These are phyloP conservation scores for Aspergillus luchuensis DNA, from an alignment of 2,329 filamentous ascomycete genomes.

Conservation along the genomic window DNA sequence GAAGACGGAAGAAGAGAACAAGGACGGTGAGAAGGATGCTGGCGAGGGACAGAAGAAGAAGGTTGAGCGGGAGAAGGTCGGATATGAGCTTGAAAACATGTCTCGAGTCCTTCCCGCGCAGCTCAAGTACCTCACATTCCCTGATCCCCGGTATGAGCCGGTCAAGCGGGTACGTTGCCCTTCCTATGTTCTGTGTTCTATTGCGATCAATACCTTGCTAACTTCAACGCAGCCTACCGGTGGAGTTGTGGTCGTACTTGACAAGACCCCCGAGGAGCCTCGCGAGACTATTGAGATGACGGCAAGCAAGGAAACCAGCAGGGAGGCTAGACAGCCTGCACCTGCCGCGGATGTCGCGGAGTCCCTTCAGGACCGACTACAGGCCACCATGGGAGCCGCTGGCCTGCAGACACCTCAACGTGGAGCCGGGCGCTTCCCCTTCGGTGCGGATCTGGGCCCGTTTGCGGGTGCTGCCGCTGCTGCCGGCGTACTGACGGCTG, in stretches of 20 bases:
- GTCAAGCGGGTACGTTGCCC: slow-evolving; percentile 74
- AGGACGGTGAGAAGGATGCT: slow-evolving; percentile 62
- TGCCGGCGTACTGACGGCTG: slow-evolving; percentile 78
- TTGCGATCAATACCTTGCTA: slow-evolving; percentile 35
- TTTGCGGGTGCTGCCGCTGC: slow-evolving; percentile 66
- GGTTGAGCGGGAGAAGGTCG: slow-evolving; percentile 91
- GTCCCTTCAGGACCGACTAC: slow-evolving; percentile 48
- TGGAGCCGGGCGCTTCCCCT: slow-evolving; percentile 24
- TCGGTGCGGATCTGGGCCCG: slow-evolving; percentile 24
- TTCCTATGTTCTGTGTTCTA: slow-evolving; percentile 2
- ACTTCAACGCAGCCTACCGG: slow-evolving; percentile 72
- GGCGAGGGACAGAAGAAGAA: slow-evolving; percentile 76
- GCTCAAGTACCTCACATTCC: slow-evolving; percentile 94
- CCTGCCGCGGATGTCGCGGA: slow-evolving; percentile 26
- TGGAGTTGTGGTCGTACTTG: slow-evolving; percentile 86
- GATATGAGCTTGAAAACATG: slow-evolving; percentile 97
- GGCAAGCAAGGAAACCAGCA: slow-evolving; percentile 68
- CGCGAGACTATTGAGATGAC: slow-evolving; percentile 88
- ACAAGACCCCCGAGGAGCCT: slow-evolving; percentile 75
- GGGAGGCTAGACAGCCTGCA: slow-evolving; percentile 36
- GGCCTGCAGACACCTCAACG: slow-evolving; percentile 38
- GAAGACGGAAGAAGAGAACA: slow-evolving; percentile 65
- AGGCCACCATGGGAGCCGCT: slow-evolving; percentile 39
- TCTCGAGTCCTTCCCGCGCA: slow-evolving; percentile 88
- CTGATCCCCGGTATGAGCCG: slow-evolving; percentile 85